Conservation (phyloP, 176 grass and related monocot genomes). For the Juncus effusus region DNA sequence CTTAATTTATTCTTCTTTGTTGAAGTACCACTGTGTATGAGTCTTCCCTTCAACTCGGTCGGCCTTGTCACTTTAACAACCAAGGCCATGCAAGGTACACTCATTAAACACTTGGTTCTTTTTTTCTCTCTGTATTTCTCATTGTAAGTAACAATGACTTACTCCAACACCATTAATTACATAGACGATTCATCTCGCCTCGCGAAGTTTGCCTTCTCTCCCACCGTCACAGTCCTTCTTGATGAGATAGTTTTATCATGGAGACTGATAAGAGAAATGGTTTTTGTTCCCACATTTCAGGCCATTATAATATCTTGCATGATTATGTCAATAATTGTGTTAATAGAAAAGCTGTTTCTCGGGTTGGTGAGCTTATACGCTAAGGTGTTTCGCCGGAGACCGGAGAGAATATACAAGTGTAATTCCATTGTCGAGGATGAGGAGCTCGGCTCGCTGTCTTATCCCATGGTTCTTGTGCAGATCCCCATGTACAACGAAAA, state of each 20-base stretch:
- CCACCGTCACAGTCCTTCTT: not conserved
- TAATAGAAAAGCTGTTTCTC: conserved; percentile 61
- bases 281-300: conserved; percentile 40
- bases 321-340: conserved; percentile 57
- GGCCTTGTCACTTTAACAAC: not conserved
- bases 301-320: conserved; percentile 39
- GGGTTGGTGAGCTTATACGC: conserved; percentile 27
- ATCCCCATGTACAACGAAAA: conserved; percentile 93
- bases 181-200: conserved; percentile 12
- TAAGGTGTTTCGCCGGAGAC: conserved; percentile 34
- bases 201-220: not conserved
- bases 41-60: not conserved
- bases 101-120: not conserved
- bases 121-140: not conserved
- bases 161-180: not conserved
- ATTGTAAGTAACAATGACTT: not conserved
- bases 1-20: not conserved
- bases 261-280: conserved; percentile 17
- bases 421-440: conserved; percentile 33
- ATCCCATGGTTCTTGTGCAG: conserved; percentile 85
- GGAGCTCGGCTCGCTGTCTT: conserved; percentile 38
- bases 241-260: conserved; percentile 31
- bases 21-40: not conserved
- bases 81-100: conserved; percentile 43
- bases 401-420: conserved; percentile 36